These are phyloP conservation scores for Capsicum pubescens DNA, from an alignment of 257 asterid genomes.

Conservation along the genomic window DNA sequence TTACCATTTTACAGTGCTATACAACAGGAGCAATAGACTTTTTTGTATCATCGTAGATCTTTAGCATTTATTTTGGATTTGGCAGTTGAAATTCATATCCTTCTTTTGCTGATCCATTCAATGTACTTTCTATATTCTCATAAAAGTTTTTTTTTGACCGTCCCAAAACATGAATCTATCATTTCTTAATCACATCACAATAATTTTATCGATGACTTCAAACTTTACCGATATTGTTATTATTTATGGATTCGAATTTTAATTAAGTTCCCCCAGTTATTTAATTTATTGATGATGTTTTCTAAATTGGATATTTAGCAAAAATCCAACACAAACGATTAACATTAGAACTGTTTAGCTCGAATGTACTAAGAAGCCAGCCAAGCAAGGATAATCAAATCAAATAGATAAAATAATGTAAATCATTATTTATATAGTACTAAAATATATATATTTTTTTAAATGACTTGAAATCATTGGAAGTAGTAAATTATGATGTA, in stretches of 20 bases:
- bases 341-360: not conserved
- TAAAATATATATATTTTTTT: not conserved
- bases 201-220: no score
- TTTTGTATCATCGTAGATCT: not conserved
- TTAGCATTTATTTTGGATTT: constrained; percentile 15
- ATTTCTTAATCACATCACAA: no score
- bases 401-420: not conserved
- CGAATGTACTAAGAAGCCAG: not conserved
- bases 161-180: no score
- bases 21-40: not conserved
- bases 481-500: not conserved
- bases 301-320: not conserved
- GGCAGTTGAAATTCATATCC: not conserved
- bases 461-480: not conserved
- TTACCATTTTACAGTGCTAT: not conserved
- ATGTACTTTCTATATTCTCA: not conserved
- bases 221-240: not conserved
- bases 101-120: not conserved
- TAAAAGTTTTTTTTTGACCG: no score
- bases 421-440: not conserved
- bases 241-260: not conserved
- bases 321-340: constrained; percentile 1
- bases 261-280: not conserved
- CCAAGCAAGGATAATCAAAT: not conserved
- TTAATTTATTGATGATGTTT: not conserved